Evolutionary conservation across 768 basidiomycete genomes (phyloP).

Genomic region (Boletus rubroflammeus): DNA sequence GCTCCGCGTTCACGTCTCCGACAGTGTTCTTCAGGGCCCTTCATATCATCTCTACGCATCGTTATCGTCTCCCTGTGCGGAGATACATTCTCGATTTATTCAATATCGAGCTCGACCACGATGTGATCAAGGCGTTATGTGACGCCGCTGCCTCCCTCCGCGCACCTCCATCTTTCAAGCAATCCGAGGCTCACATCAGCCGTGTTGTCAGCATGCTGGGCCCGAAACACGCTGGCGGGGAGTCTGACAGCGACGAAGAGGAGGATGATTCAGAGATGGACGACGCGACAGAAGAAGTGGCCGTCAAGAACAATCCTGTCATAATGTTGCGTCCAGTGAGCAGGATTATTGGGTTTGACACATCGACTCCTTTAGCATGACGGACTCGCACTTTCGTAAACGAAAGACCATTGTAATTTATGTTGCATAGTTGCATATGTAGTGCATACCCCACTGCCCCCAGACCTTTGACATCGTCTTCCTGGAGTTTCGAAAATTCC

Average conservation of each 20-base stretch:
- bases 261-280: slow-evolving; percentile 51
- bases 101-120: slow-evolving; percentile 70
- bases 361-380: slow-evolving; percentile 6
- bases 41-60: slow-evolving; percentile 82
- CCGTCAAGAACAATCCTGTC: slow-evolving; percentile 47
- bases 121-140: slow-evolving; percentile 52
- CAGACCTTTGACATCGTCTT: not conserved
- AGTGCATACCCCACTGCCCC: not conserved
- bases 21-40: slow-evolving; percentile 81
- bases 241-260: slow-evolving; percentile 59
- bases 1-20: slow-evolving; percentile 71
- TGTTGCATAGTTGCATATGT: slow-evolving; percentile 14
- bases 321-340: slow-evolving; percentile 57
- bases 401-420: slow-evolving; percentile 20
- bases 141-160: slow-evolving; percentile 51
- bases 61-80: slow-evolving; percentile 89
- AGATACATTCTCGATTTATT: slow-evolving; percentile 93
- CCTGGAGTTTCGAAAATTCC: too few species aligned
- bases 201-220: slow-evolving; percentile 64
- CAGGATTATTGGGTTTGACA: slow-evolving; percentile 56
- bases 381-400: not conserved
- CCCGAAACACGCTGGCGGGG: slow-evolving; percentile 44
- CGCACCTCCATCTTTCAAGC: slow-evolving; percentile 42
- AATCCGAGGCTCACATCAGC: slow-evolving; percentile 40
- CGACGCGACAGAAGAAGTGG: slow-evolving; percentile 36